phyloP scores from a whole-genome alignment of 768 basidiomycete genomes.

The Filobasidium floriforme region DNA sequence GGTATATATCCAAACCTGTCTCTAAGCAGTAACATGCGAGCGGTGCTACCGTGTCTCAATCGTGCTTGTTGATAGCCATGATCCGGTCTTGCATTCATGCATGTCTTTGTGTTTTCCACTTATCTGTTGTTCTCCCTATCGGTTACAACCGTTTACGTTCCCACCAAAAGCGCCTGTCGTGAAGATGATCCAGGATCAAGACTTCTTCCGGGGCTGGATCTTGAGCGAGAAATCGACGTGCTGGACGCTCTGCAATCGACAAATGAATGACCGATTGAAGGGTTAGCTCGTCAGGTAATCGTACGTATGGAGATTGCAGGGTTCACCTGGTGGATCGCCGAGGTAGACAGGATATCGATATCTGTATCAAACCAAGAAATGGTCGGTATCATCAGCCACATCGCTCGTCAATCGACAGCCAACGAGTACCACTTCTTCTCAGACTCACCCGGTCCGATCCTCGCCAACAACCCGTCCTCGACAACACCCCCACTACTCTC shows the following conservation, averaged over 20 bases:
- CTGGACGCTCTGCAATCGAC: conserved; percentile 65
- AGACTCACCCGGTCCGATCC: conserved; percentile 74
- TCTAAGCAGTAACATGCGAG: too few relatives aligned
- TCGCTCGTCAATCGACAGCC: too few relatives aligned
- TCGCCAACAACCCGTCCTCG: conserved; percentile 68
- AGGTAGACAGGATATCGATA: conserved; percentile 76
- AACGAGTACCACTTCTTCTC: too few relatives aligned
- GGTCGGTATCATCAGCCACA: not conserved
- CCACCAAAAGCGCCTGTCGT: too few relatives aligned
- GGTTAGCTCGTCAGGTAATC: too few relatives aligned
- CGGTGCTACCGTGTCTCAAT: too few relatives aligned
- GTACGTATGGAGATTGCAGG: not conserved
- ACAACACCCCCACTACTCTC: conserved; percentile 95
- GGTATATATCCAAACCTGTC: too few relatives aligned
- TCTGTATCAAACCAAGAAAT: conserved; percentile 50
- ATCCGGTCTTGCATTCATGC: too few relatives aligned
- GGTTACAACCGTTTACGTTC: too few relatives aligned
- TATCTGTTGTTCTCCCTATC: too few relatives aligned
- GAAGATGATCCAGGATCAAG: not conserved
- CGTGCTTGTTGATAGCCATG: too few relatives aligned
- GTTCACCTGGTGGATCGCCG: conserved; percentile 39
- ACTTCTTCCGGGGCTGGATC: conserved; percentile 55
- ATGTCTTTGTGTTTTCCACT: too few relatives aligned
- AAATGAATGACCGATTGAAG: not conserved
- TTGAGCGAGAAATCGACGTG: conserved; percentile 97